A percentile compares a stretch with the other conserved stretches of the same genome.
Conservation (phyloP, 805 yeast species). For the Barnettozyma populi region DNA sequence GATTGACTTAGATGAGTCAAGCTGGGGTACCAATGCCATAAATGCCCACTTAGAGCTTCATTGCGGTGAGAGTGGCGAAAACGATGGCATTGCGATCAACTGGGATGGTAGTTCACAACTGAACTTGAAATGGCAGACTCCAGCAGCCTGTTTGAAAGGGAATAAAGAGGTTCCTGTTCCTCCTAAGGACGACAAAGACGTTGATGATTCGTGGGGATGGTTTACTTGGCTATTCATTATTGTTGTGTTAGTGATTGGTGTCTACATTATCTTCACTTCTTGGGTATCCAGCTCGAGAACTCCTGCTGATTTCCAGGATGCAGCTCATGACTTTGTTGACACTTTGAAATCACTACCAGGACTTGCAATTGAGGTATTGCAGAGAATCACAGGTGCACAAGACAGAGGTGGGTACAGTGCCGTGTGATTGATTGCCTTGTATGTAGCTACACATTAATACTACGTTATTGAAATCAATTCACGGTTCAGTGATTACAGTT, state of each 20-base stretch:
- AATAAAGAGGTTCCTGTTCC: conserved; percentile 22
- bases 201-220: conserved; percentile 60
- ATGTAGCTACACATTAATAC: not conserved
- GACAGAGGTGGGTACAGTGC: conserved; percentile 91
- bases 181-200: conserved; percentile 20
- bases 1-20: conserved; percentile 43
- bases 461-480: not conserved
- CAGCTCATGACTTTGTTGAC: conserved; percentile 68
- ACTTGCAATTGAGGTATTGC: conserved; percentile 60
- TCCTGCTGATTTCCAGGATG: conserved; percentile 65
- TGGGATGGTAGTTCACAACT: conserved; percentile 22
- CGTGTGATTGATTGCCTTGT: conserved; percentile 34
- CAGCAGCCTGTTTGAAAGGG: conserved; percentile 38
- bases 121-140: conserved; percentile 31
- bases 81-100: conserved; percentile 24
- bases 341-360: conserved; percentile 59
- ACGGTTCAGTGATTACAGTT: not conserved
- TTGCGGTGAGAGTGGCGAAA: conserved; percentile 35
- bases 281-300: conserved; percentile 69
- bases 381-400: conserved; percentile 53
- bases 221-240: conserved; percentile 78
- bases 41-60: conserved; percentile 41
- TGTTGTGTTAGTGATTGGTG: conserved; percentile 61
- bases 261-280: conserved; percentile 67
- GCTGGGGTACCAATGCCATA: conserved; percentile 64